phyloP scores from a whole-genome alignment of 2,329 filamentous ascomycete genomes.

The Leptosphaerulina australis region DNA sequence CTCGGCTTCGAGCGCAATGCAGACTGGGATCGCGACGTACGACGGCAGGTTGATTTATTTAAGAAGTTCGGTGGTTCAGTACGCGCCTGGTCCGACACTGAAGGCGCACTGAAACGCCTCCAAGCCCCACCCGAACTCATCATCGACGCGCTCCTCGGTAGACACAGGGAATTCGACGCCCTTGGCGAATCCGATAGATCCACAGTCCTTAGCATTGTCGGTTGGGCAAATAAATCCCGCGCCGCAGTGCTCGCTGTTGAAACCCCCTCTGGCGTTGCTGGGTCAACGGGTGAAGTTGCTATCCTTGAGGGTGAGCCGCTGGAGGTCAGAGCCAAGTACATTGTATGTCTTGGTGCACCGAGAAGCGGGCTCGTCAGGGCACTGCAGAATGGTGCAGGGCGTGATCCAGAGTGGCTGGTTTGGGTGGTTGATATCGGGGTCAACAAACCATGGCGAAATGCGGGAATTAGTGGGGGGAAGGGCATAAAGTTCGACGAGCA shows the following conservation, averaged over 20 bases:
- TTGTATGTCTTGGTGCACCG: constrained; percentile 85
- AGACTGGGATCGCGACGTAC: constrained; percentile 79
- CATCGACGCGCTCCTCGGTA: constrained; percentile 85
- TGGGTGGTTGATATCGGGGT: constrained; percentile 88
- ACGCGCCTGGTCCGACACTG: constrained; percentile 64
- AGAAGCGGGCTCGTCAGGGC: constrained; percentile 83
- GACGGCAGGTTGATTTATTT: constrained; percentile 82
- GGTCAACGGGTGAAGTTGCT: constrained; percentile 66
- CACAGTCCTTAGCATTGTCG: constrained; percentile 85
- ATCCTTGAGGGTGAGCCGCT: constrained; percentile 75
- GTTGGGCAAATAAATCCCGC: constrained; percentile 90
- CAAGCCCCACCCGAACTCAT: constrained; percentile 76
- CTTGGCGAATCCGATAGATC: constrained; percentile 81
- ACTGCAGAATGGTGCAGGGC: constrained; percentile 64
- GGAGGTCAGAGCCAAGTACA: constrained; percentile 79
- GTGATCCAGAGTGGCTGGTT: constrained; percentile 70
- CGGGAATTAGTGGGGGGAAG: constrained; percentile 77
- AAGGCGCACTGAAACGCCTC: constrained; percentile 58
- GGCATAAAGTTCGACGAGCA: constrained; percentile 87
- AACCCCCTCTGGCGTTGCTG: constrained; percentile 86
- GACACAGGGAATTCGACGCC: constrained; percentile 88
- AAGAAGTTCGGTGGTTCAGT: constrained; percentile 81
- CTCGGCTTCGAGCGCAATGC: constrained; percentile 83
- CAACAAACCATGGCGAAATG: constrained; percentile 82
- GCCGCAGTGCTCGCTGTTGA: constrained; percentile 86